phyloP scores from a whole-genome alignment of 805 yeast species.

The Metschnikowia gruessii region DNA sequence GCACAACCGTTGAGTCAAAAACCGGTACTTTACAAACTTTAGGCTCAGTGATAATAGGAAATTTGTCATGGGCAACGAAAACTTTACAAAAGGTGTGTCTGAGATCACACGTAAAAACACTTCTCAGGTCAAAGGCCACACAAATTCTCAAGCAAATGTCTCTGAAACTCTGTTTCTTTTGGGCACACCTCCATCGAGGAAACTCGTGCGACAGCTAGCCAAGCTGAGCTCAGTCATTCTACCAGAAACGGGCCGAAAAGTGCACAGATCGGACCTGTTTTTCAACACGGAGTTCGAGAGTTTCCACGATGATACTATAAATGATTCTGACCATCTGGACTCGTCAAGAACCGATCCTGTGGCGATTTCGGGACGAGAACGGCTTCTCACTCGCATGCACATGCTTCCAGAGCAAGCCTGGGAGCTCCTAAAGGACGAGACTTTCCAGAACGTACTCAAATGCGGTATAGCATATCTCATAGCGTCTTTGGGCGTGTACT shows the following conservation, averaged over 20 bases:
- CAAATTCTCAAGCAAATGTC: neutral
- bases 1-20: neutral
- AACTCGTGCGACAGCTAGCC: slow-evolving; percentile 7
- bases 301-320: slow-evolving; percentile 18
- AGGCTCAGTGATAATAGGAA: neutral
- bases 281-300: slow-evolving; percentile 25
- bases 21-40: no score
- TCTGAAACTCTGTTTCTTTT: slow-evolving; percentile 9
- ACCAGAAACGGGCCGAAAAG: slow-evolving; percentile 39
- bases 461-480: slow-evolving; percentile 72
- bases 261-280: slow-evolving; percentile 33
- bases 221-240: slow-evolving; percentile 37
- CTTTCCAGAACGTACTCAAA: slow-evolving; percentile 45
- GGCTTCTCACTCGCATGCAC: neutral
- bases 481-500: slow-evolving; percentile 72
- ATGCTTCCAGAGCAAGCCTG: neutral
- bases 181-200: slow-evolving; percentile 2
- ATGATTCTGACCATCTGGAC: slow-evolving; percentile 17
- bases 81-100: neutral
- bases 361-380: neutral
- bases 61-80: neutral
- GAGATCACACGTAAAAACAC: no score
- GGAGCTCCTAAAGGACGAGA: slow-evolving; percentile 9
- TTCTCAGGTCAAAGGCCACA: neutral
- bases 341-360: slow-evolving; percentile 1